Base-by-base conservation (phyloP, 306 rosid species). In the Neltuma alba region DNA sequence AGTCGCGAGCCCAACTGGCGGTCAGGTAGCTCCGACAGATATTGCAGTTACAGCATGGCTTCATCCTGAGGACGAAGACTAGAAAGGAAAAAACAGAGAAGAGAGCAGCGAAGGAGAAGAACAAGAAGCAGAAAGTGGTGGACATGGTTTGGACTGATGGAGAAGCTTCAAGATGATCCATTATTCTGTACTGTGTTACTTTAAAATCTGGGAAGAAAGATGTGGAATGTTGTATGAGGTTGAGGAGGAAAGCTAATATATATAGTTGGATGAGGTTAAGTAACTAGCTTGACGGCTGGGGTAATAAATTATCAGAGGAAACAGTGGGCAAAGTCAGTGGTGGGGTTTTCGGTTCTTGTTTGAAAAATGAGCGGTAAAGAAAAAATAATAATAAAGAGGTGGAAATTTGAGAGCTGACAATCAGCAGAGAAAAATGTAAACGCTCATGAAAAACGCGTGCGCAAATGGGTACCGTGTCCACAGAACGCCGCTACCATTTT, bases 1-100 rank as follows among this genome's bases (percentile, higher is more conserved):
- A 91, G 2, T 77, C 82, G 2, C 23, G 1, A 0, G 74, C 9
- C 98, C 98, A 94, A 2, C 47, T 40, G 1, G 85, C 13, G 0
- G 79, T 78, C 7, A 94, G 13, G 84, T 86, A 94, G 40, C 74
- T 61, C 36, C 85, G 81, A 77, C 97, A 94, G 1, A 74, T 50
- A 0, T 84, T 52, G 76, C 98, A 94, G 76, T 91, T 91, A 64
- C 98, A 94, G 87, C 97, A 94, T 0, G 89, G 96, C 2, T 85
- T 90, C 10, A 94, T 84, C 47, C 97, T 76, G 7, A 81, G 42
- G 72, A 94, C 31, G 75, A 50, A 94, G n/a, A 94, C 13, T 2
- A 89, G 86, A 2, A 91, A 16, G 3, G 97, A 90, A 27, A 94
- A 92, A 2, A 87, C 0, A 0, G 92, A 87, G 75, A 94, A 94